Percentiles rank a stretch among this genome's conserved stretches.
These are phyloP conservation scores for Pholiota conissans DNA, from an alignment of 768 basidiomycete species.

Conservation along the genomic window DNA sequence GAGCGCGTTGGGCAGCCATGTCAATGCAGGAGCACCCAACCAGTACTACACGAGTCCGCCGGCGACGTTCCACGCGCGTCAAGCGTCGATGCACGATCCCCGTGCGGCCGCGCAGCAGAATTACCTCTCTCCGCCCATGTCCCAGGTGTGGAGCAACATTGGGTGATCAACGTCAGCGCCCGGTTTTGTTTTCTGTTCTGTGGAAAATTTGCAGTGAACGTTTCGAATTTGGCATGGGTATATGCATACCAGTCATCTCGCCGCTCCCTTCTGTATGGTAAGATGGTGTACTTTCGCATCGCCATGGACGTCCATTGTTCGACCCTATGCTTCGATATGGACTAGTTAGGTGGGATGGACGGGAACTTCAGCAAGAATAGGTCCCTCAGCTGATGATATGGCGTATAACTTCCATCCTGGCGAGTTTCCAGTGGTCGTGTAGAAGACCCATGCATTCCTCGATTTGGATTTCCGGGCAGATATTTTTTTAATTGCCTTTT, in stretches of 20 bases:
- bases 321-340: background rate
- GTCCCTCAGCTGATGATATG: too few relatives aligned
- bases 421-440: conserved; percentile 10
- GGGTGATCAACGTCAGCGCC: conserved; percentile 20
- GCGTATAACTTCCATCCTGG: background rate
- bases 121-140: conserved; percentile 28
- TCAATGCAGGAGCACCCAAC: conserved; percentile 4
- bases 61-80: conserved; percentile 25
- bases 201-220: background rate
- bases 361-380: too few relatives aligned
- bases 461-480: background rate
- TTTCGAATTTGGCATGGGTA: background rate
- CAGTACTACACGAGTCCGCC: conserved; percentile 14
- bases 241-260: background rate
- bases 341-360: background rate
- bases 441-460: conserved; percentile 10
- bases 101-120: conserved; percentile 24
- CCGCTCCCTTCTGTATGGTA: background rate
- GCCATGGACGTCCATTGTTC: conserved; percentile 1
- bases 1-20: conserved; percentile 3
- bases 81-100: conserved; percentile 30
- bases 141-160: conserved; percentile 35
- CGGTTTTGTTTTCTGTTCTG: conserved; percentile 1
- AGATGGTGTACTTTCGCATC: conserved; percentile 1
- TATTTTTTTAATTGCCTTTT: conserved; percentile 14